phyloP scores from a whole-genome alignment of 805 yeast species.

The Barnettozyma siamensis region DNA sequence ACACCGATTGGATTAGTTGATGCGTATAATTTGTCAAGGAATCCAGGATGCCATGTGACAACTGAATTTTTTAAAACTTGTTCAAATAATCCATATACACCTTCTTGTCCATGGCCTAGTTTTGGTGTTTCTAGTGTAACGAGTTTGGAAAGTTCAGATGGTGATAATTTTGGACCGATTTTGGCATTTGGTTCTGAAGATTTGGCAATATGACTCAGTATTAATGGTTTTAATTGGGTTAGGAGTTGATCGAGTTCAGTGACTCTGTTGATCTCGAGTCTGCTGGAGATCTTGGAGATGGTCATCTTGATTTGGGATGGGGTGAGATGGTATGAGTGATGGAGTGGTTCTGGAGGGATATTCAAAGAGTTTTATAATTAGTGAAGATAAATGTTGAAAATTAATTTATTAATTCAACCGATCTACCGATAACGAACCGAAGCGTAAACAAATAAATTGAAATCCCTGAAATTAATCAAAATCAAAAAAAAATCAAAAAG shows the following conservation, averaged over 20 bases:
- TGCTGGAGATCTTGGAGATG: slow-evolving; percentile 22
- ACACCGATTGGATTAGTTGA: slow-evolving; percentile 84
- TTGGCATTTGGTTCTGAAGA: slow-evolving; percentile 38
- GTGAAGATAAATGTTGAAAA: no score
- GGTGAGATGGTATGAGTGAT: neutral
- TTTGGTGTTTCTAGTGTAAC: slow-evolving; percentile 33
- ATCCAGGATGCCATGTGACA: slow-evolving; percentile 85
- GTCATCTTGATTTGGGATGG: no score
- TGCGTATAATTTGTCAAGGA: slow-evolving; percentile 78
- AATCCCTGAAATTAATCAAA: no score
- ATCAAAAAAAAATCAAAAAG: no score
- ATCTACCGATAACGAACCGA: no score
- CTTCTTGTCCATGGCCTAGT: slow-evolving; percentile 35
- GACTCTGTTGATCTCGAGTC: slow-evolving; percentile 45
- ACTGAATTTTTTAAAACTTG: slow-evolving; percentile 59
- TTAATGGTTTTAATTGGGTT: slow-evolving; percentile 42
- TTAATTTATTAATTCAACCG: no score
- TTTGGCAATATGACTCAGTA: slow-evolving; percentile 48
- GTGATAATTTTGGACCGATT: slow-evolving; percentile 49
- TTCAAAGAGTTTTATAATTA: no score
- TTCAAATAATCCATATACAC: slow-evolving; percentile 46
- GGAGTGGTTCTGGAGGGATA: no score
- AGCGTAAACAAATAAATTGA: no score
- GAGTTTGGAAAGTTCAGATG: slow-evolving; percentile 37
- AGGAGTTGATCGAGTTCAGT: slow-evolving; percentile 53